These are phyloP conservation scores for Drechslerella stenobrocha DNA, from an alignment of 2,329 filamentous ascomycete species.

Conservation along the genomic window DNA sequence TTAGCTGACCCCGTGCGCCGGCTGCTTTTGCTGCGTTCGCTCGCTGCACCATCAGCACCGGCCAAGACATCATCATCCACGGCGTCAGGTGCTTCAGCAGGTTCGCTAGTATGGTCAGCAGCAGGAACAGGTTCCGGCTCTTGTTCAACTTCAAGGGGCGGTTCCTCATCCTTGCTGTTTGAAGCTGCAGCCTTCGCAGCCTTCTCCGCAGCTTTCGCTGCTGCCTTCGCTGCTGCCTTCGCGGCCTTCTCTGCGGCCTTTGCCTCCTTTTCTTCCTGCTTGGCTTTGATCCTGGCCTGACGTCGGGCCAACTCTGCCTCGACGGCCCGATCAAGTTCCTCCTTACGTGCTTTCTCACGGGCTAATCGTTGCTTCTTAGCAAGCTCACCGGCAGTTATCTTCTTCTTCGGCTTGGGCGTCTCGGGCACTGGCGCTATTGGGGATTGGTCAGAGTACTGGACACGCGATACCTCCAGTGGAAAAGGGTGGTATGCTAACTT, in stretches of 20 bases:
- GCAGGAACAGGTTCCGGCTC: conserved; percentile 25
- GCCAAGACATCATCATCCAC: conserved; percentile 9
- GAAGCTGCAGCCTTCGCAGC: conserved; percentile 11
- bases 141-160: not conserved
- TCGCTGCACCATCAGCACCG: conserved; percentile 24
- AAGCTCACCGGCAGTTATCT: conserved; percentile 46
- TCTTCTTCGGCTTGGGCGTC: conserved; percentile 37
- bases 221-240: conserved; percentile 26
- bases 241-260: conserved; percentile 39
- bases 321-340: conserved; percentile 28
- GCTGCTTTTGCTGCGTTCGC: conserved; percentile 35
- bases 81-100: not conserved
- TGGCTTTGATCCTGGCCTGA: conserved; percentile 35
- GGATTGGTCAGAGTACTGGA: not conserved
- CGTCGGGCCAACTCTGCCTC: conserved; percentile 35
- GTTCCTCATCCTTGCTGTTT: not conserved
- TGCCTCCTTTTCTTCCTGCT: conserved; percentile 34
- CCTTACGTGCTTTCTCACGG: conserved; percentile 18
- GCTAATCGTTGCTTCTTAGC: conserved; percentile 34
- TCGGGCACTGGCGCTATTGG: conserved; percentile 10
- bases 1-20: conserved; percentile 21
- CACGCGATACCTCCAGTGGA: conserved; percentile 1
- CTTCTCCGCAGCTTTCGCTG: conserved; percentile 27
- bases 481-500: not conserved
- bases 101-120: conserved; percentile 4